A percentile compares a stretch with the other conserved stretches of the same genome.
Conservation (phyloP, 2,329 filamentous ascomycete species). For the Colletotrichum tofieldiae region DNA sequence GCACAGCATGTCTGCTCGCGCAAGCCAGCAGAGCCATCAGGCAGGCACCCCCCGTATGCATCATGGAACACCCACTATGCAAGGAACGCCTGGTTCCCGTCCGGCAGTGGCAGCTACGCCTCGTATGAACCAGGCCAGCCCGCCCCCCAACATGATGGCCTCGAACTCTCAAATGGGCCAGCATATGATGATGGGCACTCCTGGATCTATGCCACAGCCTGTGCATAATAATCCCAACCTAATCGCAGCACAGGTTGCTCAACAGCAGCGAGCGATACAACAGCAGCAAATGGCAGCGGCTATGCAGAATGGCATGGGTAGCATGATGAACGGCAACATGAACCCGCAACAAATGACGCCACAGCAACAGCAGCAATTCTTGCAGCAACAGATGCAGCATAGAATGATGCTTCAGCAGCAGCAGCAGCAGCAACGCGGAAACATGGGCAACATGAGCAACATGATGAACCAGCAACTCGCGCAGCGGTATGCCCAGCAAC, state of each 20-base stretch:
- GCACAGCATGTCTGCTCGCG: slow-evolving; percentile 74
- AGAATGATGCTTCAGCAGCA: slow-evolving; percentile 46
- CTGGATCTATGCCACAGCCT: slow-evolving; percentile 52
- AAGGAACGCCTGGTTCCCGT: slow-evolving; percentile 72
- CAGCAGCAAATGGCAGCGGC: slow-evolving; percentile 57
- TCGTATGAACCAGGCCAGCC: slow-evolving; percentile 75
- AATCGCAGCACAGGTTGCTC: slow-evolving; percentile 62
- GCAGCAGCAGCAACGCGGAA: slow-evolving; percentile 54
- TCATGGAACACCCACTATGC: slow-evolving; percentile 74
- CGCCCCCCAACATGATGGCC: slow-evolving; percentile 72
- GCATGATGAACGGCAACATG: slow-evolving; percentile 55
- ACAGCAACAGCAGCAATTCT: slow-evolving; percentile 39
- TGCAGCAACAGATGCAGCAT: slow-evolving; percentile 47
- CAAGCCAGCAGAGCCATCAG: slow-evolving; percentile 77
- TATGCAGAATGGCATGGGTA: slow-evolving; percentile 55
- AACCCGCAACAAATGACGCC: slow-evolving; percentile 50
- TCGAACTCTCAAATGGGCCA: slow-evolving; percentile 70
- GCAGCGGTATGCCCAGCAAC: slow-evolving; percentile 61
- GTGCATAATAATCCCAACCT: slow-evolving; percentile 59
- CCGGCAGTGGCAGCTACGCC: slow-evolving; percentile 70
- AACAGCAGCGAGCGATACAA: slow-evolving; percentile 63
- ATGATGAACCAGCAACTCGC: slow-evolving; percentile 61
- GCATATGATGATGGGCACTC: slow-evolving; percentile 63
- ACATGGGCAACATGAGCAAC: slow-evolving; percentile 53
- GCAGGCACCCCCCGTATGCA: slow-evolving; percentile 76